These are phyloP conservation scores for Coemansia erecta DNA, from an alignment of 192 early-diverging fungal genomes.

Conservation along the genomic window DNA sequence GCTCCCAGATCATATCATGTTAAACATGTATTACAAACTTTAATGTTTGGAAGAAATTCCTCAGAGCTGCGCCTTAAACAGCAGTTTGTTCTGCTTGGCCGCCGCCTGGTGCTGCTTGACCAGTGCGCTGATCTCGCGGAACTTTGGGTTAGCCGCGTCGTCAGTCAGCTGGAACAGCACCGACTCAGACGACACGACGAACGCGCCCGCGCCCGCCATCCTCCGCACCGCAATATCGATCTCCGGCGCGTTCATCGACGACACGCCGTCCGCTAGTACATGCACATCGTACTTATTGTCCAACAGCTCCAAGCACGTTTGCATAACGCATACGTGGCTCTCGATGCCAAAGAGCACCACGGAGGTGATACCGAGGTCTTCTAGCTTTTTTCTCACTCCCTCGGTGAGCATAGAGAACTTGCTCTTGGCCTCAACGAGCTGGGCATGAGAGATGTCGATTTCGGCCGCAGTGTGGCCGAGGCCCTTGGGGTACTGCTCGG, in stretches of 20 bases:
- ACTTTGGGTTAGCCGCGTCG: conserved; percentile 65
- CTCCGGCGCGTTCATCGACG: conserved; percentile 81
- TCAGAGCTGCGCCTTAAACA: conserved; percentile 29
- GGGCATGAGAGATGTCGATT: conserved; percentile 68
- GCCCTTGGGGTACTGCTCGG: conserved; percentile 76
- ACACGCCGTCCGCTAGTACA: conserved; percentile 91
- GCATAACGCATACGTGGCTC: conserved; percentile 93
- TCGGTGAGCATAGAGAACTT: conserved; percentile 87
- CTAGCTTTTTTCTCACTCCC: conserved; percentile 56
- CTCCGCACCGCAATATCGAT: conserved; percentile 77
- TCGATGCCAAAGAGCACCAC: conserved; percentile 91
- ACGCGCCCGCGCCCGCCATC: conserved; percentile 66
- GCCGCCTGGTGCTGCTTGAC: conserved; percentile 81
- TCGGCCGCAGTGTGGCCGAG: conserved; percentile 78
- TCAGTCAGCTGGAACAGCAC: conserved; percentile 69
- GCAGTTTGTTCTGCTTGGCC: conserved; percentile 65
- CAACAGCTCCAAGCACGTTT: conserved; percentile 89
- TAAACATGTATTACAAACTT: no score
- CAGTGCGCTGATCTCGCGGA: conserved; percentile 74
- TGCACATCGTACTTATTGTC: conserved; percentile 76
- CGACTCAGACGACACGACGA: conserved; percentile 74
- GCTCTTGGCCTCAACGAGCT: conserved; percentile 65
- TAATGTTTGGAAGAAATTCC: no score
- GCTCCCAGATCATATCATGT: no score
- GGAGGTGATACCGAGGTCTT: conserved; percentile 57